phyloP scores from a whole-genome alignment of 1,284 basidiomycete genomes.

The Tremellales sp. region DNA sequence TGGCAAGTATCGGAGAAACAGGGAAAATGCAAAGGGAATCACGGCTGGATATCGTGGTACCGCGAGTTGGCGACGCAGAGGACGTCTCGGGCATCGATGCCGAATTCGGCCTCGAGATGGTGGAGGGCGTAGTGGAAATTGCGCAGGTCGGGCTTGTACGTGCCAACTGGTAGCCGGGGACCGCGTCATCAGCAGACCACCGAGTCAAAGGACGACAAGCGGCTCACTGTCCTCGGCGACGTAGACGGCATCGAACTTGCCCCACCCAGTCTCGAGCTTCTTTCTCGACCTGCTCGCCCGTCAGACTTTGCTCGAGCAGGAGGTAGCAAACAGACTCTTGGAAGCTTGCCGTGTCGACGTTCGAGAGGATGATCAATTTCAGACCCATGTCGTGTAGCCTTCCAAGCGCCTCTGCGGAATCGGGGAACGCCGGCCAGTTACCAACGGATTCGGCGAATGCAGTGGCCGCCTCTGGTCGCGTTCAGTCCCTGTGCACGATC shows the following conservation, averaged over 20 bases:
- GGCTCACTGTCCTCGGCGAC: slow-evolving; percentile 34
- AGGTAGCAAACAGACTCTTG: slow-evolving; percentile 16
- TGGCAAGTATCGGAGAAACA: background rate
- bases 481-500: slow-evolving; percentile 1
- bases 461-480: slow-evolving; percentile 18
- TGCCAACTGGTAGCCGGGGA: slow-evolving; percentile 19
- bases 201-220: background rate
- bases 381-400: slow-evolving; percentile 24
- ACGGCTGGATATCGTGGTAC: slow-evolving; percentile 33
- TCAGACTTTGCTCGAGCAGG: background rate
- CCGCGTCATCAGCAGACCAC: background rate
- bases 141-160: slow-evolving; percentile 32
- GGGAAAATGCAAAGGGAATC: slow-evolving; percentile 2
- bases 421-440: slow-evolving; percentile 37
- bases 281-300: slow-evolving; percentile 17
- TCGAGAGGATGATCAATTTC: slow-evolving; percentile 32
- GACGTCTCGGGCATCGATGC: slow-evolving; percentile 24
- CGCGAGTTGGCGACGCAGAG: slow-evolving; percentile 34
- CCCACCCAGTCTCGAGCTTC: slow-evolving; percentile 27
- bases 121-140: slow-evolving; percentile 36
- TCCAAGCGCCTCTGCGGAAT: slow-evolving; percentile 27
- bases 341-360: slow-evolving; percentile 34
- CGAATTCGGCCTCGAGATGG: slow-evolving; percentile 23
- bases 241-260: slow-evolving; percentile 31
- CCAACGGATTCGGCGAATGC: slow-evolving; percentile 27